Evolutionary conservation across 2,329 filamentous ascomycete species (phyloP).

Genomic region (Neofusicoccum kwambonambiense): DNA sequence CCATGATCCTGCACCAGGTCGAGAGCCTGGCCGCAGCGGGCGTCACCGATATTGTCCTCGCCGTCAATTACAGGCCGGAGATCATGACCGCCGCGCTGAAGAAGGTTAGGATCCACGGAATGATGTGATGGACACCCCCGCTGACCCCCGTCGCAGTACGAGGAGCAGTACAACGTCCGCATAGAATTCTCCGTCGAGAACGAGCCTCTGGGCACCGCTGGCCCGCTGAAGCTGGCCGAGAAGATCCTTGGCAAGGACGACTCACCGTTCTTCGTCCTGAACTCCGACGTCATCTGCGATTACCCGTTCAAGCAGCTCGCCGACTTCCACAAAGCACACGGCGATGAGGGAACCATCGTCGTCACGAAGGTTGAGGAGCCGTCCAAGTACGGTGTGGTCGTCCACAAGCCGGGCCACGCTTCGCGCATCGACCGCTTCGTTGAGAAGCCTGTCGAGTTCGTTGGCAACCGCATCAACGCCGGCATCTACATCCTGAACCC

Average conservation of each 20-base stretch:
- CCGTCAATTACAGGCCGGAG: conserved; percentile 98
- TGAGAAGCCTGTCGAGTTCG: conserved; percentile 98
- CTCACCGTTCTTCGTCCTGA: conserved; percentile 94
- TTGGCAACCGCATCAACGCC: conserved; percentile 97
- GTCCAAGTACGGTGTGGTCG: conserved; percentile 97
- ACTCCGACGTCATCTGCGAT: conserved; percentile 97
- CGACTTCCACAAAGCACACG: conserved; percentile 88
- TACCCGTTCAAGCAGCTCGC: conserved; percentile 90
- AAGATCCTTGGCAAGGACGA: conserved; percentile 90
- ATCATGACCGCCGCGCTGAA: conserved; percentile 93
- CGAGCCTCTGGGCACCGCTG: conserved; percentile 91
- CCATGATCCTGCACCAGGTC: conserved; percentile 98
- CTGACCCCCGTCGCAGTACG: conserved; percentile 59
- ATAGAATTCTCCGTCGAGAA: conserved; percentile 97
- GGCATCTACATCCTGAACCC: conserved; percentile 98
- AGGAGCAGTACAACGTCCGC: conserved; percentile 86
- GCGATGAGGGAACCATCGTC: conserved; percentile 94
- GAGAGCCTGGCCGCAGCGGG: conserved; percentile 90
- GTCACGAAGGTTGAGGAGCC: conserved; percentile 99
- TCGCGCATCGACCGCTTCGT: conserved; percentile 97
- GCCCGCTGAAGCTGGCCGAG: conserved; percentile 92
- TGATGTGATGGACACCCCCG: neutral
- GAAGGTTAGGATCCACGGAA: conserved; percentile 59
- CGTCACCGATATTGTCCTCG: conserved; percentile 95
- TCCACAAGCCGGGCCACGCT: conserved; percentile 90